Evolutionary conservation across 1,284 basidiomycete genomes (phyloP).

Genomic region (Hemileia vastatrix): DNA sequence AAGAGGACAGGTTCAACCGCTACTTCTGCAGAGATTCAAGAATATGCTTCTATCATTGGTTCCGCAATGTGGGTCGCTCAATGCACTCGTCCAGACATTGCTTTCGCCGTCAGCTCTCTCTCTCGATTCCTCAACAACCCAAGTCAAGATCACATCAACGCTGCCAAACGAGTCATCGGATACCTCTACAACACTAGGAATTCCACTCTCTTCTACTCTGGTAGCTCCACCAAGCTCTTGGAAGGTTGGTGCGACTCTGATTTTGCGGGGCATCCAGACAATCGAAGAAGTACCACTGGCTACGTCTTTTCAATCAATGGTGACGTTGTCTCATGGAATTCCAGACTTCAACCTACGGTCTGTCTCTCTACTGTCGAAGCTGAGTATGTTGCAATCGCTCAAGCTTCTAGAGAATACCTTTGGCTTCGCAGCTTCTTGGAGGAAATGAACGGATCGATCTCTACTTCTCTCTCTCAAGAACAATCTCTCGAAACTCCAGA

Average conservation of each 20-base stretch:
- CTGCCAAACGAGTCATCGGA: not conserved
- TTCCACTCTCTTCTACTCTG: not conserved
- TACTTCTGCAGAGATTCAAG: too few relatives aligned
- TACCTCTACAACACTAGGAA: not conserved
- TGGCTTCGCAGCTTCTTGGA: not conserved
- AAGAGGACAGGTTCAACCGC: too few relatives aligned
- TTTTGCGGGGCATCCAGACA: not conserved
- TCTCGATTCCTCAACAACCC: not conserved
- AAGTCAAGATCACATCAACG: not conserved
- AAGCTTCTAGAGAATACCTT: not conserved
- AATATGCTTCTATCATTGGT: not conserved
- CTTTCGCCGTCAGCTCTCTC: not conserved
- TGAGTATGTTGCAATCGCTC: not conserved
- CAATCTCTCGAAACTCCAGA: too few relatives aligned
- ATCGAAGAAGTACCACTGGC: not conserved
- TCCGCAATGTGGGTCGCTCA: not conserved
- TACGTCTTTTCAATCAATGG: not conserved
- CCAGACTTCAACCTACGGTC: not conserved
- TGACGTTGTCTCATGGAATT: slow-evolving; percentile 1
- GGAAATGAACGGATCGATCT: too few relatives aligned
- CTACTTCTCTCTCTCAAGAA: not conserved
- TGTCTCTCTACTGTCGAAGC: not conserved
- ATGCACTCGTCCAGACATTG: not conserved
- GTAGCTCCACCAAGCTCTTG: not conserved
- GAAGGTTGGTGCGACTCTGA: not conserved